These are phyloP conservation scores for Alternaria hordeiaustralica DNA, from an alignment of 2,329 filamentous ascomycete species.

Conservation along the genomic window DNA sequence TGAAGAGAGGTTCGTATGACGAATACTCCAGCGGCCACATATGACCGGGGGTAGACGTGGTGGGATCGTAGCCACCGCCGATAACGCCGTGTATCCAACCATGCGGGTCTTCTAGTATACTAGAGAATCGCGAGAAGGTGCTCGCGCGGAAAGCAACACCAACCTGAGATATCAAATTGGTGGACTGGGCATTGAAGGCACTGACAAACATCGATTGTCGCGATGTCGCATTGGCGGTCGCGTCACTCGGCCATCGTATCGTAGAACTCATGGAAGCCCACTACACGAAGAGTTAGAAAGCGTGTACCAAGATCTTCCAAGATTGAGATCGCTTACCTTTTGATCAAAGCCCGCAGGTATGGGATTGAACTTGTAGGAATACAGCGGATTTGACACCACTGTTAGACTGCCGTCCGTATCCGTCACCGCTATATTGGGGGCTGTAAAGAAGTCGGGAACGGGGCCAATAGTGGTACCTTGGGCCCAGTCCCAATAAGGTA, in stretches of 20 bases:
- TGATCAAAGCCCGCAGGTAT: constrained; percentile 30
- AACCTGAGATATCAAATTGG: constrained; percentile 48
- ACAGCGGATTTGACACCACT: constrained; percentile 38
- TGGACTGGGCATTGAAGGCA: constrained; percentile 17
- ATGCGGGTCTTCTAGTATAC: constrained; percentile 30
- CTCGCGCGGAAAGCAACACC: constrained; percentile 11
- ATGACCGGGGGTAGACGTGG: constrained; percentile 58
- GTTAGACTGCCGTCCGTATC: constrained; percentile 21
- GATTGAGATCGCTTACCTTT: constrained; percentile 16
- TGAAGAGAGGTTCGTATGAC: constrained; percentile 74
- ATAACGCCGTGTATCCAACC: constrained; percentile 52
- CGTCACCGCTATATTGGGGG: constrained; percentile 20
- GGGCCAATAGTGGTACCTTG: constrained; percentile 23
- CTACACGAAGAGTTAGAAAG: constrained; percentile 14
- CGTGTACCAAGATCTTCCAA: no score
- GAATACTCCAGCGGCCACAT: constrained; percentile 76
- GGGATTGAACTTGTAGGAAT: constrained; percentile 37
- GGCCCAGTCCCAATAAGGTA: constrained; percentile 48
- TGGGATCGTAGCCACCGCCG: constrained; percentile 43
- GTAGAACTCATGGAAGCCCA: constrained; percentile 33
- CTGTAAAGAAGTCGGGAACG: constrained; percentile 36
- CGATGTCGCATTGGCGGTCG: constrained; percentile 25
- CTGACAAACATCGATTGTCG: constrained; percentile 17
- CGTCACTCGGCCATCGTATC: constrained; percentile 39
- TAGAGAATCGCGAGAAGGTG: constrained; percentile 45